Evolutionary conservation across 2,329 filamentous ascomycete species (phyloP), one percentile per base, ranked within the genome.

Genomic region (Taxawa tesnikishii): DNA sequence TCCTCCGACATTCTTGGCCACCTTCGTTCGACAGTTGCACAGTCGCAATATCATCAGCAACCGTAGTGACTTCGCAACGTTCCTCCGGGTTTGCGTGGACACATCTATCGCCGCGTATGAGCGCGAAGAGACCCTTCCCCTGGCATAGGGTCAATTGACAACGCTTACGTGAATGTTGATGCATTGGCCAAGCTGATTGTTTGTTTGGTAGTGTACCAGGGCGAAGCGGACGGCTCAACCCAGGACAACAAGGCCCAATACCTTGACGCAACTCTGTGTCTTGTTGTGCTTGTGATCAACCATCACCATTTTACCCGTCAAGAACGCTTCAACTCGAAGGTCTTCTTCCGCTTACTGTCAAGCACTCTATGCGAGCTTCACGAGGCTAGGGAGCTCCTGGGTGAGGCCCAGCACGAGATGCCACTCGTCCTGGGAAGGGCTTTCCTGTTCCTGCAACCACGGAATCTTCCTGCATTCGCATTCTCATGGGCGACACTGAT

Each of bases 301-400:
- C 77, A 90, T 45, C 84, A 96, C 51, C 79, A 92, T 47, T 69
- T 81, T 34, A 83, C 78, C 55, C 75, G 79, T 28, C 80, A 76
- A 4, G 85, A 94, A 33, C 70, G 68, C 24, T 87, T 93, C 62
- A 88, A 84, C 47, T 81, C 88, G 49, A 78, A 83, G 39, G 77
- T 92, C 17, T 96, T 94, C 65, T 90, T 87, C 70, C 77, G 88
- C 28, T 68, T 98, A 26, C 80, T 94, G 50, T 88, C 84, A 0
- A 71, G 80, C 47, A 68, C 94, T 29, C 67, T 98, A 4, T 83
- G 81, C 53, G 79, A 90, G 44, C 69, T 88, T 34, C 43, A 46
- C 9, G 28, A 51, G 3, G 39, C 43, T 7, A 40, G 51, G 28
- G 40, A 47, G 12, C 34, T 33, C 21, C 32, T 36, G 8, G 40